phyloP scores from a whole-genome alignment of 2,329 filamentous ascomycete species.

The Neonectria sp. region DNA sequence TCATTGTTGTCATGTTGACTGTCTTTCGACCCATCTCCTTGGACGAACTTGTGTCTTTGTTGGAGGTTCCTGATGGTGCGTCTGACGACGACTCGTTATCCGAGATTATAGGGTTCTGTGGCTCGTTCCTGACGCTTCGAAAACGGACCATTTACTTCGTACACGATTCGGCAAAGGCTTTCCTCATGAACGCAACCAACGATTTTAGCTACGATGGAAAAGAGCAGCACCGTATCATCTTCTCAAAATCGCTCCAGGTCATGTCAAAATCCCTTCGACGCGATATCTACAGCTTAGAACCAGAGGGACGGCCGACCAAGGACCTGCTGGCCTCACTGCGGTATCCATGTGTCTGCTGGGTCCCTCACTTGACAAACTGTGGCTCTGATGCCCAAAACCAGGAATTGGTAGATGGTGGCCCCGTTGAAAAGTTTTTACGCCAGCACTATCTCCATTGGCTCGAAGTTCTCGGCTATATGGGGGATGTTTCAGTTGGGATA shows the following conservation, averaged over 20 bases:
- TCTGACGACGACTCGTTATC: neutral
- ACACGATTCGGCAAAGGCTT: slow-evolving; percentile 61
- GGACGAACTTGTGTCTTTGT: neutral
- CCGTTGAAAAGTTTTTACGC: neutral
- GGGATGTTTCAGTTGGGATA: neutral
- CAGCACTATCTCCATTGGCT: slow-evolving; percentile 7
- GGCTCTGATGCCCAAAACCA: no score
- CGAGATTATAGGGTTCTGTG: slow-evolving; percentile 28
- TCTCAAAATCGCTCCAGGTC: slow-evolving; percentile 52
- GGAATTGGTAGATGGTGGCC: neutral
- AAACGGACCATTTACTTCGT: slow-evolving; percentile 54
- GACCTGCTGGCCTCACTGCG: neutral
- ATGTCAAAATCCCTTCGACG: slow-evolving; percentile 50
- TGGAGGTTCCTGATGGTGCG: neutral
- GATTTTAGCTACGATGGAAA: slow-evolving; percentile 48
- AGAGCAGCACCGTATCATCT: slow-evolving; percentile 50
- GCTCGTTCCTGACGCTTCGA: slow-evolving; percentile 57
- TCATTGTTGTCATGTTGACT: neutral
- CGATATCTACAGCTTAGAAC: slow-evolving; percentile 49
- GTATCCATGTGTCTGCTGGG: slow-evolving; percentile 1
- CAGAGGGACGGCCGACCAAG: neutral
- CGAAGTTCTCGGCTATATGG: slow-evolving; percentile 2
- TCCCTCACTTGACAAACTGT: neutral
- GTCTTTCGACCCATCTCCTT: slow-evolving; percentile 4
- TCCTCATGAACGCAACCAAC: slow-evolving; percentile 15